Conservation (phyloP, 73 alveolate species). For the Stentor roeselii region DNA sequence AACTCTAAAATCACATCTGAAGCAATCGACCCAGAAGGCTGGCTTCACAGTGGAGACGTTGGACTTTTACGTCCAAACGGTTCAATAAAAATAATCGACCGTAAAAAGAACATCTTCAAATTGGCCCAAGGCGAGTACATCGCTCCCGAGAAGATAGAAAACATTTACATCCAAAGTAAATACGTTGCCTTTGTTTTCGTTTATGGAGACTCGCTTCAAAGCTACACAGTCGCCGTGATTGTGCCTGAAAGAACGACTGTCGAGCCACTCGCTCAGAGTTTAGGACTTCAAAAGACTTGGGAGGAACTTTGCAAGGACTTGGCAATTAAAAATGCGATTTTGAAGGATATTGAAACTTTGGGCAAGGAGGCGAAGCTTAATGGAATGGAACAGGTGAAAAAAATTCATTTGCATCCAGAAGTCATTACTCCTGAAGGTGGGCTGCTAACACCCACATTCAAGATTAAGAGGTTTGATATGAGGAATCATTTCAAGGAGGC, state of each 20-base stretch:
- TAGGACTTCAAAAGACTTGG: constrained; percentile 28
- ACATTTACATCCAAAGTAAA: constrained; percentile 48
- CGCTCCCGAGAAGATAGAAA: constrained; percentile 97
- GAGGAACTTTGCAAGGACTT: constrained; percentile 41
- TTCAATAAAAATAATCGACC: constrained; percentile 89
- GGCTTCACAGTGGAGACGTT: constrained; percentile 92
- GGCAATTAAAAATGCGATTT: constrained; percentile 18
- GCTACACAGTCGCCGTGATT: constrained; percentile 62
- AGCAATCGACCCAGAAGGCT: constrained; percentile 85
- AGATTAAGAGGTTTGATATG: constrained; percentile 78
- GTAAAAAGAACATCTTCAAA: constrained; percentile 96
- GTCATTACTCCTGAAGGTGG: constrained; percentile 62
- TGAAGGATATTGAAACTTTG: constrained; percentile 36
- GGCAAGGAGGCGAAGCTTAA: constrained; percentile 61
- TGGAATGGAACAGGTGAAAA: constrained; percentile 80
- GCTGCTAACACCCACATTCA: constrained; percentile 75
- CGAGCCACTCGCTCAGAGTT: constrained; percentile 44
- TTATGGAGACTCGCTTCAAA: constrained; percentile 76
- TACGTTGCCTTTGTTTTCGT: constrained; percentile 65
- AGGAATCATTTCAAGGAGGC: constrained; percentile 57
- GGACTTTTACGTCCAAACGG: constrained; percentile 81
- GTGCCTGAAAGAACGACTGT: constrained; percentile 70
- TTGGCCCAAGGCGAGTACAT: constrained; percentile 95
- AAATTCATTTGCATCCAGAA: constrained; percentile 54
- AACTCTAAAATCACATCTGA: constrained; percentile 61